These are phyloP conservation scores for Cytospora chrysosperma DNA, from an alignment of 2,329 filamentous ascomycete genomes.

Conservation along the genomic window DNA sequence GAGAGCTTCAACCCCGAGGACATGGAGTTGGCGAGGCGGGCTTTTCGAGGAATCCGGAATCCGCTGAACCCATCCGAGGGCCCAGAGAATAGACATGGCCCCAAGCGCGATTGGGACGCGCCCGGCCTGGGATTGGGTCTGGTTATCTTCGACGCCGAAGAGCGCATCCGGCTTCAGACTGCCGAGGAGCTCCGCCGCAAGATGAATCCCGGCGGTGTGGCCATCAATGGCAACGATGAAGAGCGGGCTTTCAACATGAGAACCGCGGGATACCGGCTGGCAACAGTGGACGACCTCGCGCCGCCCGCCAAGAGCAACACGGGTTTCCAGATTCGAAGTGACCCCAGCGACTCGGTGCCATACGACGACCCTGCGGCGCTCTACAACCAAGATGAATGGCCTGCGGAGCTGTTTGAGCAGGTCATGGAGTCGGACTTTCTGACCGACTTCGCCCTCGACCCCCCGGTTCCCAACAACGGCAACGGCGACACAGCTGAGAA, in stretches of 20 bases:
- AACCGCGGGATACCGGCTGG: background rate
- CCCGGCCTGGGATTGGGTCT: background rate
- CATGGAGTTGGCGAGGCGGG: background rate
- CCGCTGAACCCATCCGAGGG: too few species aligned
- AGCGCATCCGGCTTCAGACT: background rate
- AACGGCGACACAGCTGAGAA: background rate
- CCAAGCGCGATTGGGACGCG: background rate
- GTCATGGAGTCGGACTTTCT: background rate
- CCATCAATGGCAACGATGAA: background rate
- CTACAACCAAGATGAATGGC: background rate
- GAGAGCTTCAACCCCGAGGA: background rate
- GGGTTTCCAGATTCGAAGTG: background rate
- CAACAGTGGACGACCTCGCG: background rate
- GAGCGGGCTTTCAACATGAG: background rate
- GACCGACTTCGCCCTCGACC: background rate
- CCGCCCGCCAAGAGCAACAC: background rate
- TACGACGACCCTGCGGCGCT: background rate
- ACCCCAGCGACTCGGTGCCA: background rate
- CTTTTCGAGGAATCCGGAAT: background rate
- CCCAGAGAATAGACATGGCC: too few species aligned
- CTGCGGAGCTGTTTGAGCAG: background rate
- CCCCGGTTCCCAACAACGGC: background rate
- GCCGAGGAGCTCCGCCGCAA: background rate
- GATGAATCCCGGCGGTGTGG: background rate
- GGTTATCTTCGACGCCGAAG: background rate